A percentile compares a stretch with the other conserved stretches of the same genome.
Evolutionary conservation across 176 grass and related monocot species (phyloP).

Genomic region (Bromus sterilis): DNA sequence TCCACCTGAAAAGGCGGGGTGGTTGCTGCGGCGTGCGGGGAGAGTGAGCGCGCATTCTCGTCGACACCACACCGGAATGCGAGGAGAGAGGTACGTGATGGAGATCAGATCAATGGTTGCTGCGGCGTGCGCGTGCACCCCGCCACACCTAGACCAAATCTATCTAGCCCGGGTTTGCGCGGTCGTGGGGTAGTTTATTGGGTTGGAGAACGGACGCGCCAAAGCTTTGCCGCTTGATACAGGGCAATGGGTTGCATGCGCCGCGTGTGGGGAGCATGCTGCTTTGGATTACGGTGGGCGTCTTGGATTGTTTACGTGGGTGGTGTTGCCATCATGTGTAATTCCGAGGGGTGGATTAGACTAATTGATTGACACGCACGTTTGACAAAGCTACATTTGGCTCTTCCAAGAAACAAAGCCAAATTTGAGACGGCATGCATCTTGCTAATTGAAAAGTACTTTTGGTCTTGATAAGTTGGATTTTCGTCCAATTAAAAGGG

Average conservation of each 20-base stretch:
- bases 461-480: too few relatives aligned
- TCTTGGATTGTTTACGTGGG: neutral
- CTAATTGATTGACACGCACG: neutral
- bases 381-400: neutral
- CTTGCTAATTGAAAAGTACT: neutral
- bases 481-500: neutral
- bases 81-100: neutral
- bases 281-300: neutral
- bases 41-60: neutral
- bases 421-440: neutral
- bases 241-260: neutral
- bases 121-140: neutral
- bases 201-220: neutral
- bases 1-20: constrained; percentile 15
- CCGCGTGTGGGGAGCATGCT: neutral
- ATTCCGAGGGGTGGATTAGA: neutral
- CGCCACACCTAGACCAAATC: neutral
- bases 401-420: neutral
- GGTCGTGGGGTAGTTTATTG: neutral
- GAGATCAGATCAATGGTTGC: neutral
- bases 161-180: neutral
- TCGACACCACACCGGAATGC: neutral
- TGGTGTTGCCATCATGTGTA: neutral
- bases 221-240: neutral
- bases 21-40: neutral